These are phyloP conservation scores for Colletotrichum paranaense DNA, from an alignment of 2,329 filamentous ascomycete species.

Conservation along the genomic window DNA sequence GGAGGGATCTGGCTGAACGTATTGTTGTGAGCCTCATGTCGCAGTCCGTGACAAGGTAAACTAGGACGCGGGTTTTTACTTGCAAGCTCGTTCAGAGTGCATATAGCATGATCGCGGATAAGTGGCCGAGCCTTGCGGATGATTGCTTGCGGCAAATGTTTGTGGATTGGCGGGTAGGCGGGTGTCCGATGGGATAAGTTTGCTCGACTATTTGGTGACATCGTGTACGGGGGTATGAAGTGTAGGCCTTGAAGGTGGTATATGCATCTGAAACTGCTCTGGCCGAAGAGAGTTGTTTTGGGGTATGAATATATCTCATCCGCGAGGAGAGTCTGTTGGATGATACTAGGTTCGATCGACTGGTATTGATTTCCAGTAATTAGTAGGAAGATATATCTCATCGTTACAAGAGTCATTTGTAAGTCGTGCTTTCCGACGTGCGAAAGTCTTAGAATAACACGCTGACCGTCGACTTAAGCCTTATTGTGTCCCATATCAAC, in stretches of 20 bases:
- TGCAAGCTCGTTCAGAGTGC: background rate
- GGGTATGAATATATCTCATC: too few relatives aligned
- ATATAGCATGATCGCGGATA: background rate
- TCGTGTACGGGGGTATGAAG: background rate
- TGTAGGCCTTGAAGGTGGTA: background rate
- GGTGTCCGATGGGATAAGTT: background rate
- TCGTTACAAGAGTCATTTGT: background rate
- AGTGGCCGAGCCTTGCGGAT: too few relatives aligned
- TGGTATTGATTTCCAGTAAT: too few relatives aligned
- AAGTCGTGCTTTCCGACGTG: background rate
- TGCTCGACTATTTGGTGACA: background rate
- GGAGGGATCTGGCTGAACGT: too few relatives aligned
- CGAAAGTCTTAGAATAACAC: background rate
- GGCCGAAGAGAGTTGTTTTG: background rate
- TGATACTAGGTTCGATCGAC: too few relatives aligned
- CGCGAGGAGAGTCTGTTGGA: too few relatives aligned
- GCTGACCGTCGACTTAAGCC: background rate
- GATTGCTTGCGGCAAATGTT: background rate
- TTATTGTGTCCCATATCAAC: background rate
- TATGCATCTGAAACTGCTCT: background rate
- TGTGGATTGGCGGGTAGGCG: background rate
- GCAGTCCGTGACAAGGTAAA: background rate
- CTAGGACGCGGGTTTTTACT: too few relatives aligned
- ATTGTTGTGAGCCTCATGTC: background rate
- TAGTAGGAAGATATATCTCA: background rate